Conservation (phyloP, 1,139 yeast species). For the Diutina scorzettiae region DNA sequence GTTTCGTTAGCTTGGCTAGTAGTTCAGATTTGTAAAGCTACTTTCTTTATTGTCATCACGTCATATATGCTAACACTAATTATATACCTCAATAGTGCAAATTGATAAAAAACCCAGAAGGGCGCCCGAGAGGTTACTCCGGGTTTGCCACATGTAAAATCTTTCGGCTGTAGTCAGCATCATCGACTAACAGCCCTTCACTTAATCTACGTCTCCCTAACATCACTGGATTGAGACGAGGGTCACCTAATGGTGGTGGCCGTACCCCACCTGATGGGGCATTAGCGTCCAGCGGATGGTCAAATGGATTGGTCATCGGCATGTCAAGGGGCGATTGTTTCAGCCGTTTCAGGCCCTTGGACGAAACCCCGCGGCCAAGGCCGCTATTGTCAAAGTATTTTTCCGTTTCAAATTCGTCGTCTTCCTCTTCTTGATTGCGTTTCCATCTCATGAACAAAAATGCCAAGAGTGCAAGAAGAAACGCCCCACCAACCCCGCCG, state of each 20-base stretch:
- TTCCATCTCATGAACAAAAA: conserved; percentile 35
- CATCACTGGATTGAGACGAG: conserved; percentile 56
- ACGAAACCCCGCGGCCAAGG: conserved; percentile 20
- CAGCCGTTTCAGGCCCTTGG: conserved; percentile 15
- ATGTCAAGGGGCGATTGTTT: conserved; percentile 21
- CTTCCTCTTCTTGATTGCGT: conserved; percentile 32
- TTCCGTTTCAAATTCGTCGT: conserved; percentile 23
- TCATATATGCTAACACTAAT: neutral
- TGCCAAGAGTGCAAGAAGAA: conserved; percentile 29
- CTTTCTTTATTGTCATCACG: neutral
- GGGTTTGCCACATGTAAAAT: conserved; percentile 68
- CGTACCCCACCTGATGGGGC: conserved; percentile 7
- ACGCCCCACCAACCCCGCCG: conserved; percentile 44
- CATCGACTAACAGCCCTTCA: conserved; percentile 71
- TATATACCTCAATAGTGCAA: neutral
- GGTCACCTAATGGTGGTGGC: conserved; percentile 22
- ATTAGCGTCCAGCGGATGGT: conserved; percentile 39
- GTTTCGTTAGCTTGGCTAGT: too few species aligned
- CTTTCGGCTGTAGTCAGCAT: conserved; percentile 64
- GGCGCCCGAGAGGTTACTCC: conserved; percentile 4
- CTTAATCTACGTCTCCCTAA: conserved; percentile 62
- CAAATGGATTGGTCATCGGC: conserved; percentile 43
- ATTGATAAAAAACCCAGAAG: neutral
- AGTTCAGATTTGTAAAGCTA: too few species aligned
- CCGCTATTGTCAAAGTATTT: conserved; percentile 15